Evolutionary conservation across 768 basidiomycete species (phyloP), one percentile per base, ranked within the genome.

Genomic region (Suillus alpinus): DNA sequence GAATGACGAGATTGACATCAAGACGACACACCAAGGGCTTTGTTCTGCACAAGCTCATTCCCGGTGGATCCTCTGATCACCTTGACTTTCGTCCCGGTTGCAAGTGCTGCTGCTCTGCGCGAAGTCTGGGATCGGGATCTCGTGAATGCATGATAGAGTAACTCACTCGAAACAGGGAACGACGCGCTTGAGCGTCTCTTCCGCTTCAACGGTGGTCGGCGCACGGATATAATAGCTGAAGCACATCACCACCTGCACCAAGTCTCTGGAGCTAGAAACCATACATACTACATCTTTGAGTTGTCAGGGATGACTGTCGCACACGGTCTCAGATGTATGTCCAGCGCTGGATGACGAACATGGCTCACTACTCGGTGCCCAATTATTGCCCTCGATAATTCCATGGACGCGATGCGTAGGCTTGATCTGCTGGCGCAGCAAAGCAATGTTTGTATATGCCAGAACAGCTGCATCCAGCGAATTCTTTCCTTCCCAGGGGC

Each of bases 381-480:
- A 91, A 66, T 90, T 86, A 61, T 80, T 82, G 1, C 91, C 91
- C 64, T 83, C 80, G 66, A 94, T 85, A 50, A 93, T 82, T 0
- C 92, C 91, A 67, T 95, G 92, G 3, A 92, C 83, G 41, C 92
- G 86, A 63, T 88, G 84, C 0, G 86, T 86, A 0, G 94, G 91
- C 57, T 82, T 80, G 16, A 92, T 79, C 66, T 95, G 94, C 71
- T 95, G 94, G 16, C 94, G 84, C 29, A 95, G 79, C 7, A 86
- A 85, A 0, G 90, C 86, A 31, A 95, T 86, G 57, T 86, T 89
- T 53, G 83, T 88, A 69, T 95, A 94, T 4, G 89, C 88, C 3
- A 92, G 79, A 5, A 94, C 88, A n/a, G 91, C 92, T 0, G 94
- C 94, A 68, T 95, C 93, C 13, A 94, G 73, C 1, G 92, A 87